Conservation (phyloP, 1,139 yeast species). For the Lodderomyces pseudojiufengensis region DNA sequence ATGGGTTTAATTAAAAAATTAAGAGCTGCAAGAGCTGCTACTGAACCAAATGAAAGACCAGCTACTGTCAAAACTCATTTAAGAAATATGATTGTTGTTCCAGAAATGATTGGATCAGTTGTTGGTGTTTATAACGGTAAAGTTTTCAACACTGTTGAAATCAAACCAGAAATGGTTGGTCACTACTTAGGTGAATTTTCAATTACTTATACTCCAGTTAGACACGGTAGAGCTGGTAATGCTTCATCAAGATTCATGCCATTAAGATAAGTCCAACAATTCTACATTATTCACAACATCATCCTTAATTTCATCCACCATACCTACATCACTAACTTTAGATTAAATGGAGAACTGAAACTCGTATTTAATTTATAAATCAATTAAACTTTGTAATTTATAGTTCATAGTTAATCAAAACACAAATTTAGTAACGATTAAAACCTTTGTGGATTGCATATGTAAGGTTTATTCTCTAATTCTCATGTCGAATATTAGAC, state of each 20-base stretch:
- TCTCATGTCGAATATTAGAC: too few relatives aligned
- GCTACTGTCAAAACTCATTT: conserved; percentile 98
- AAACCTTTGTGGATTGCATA: background rate
- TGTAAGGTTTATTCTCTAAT: too few relatives aligned
- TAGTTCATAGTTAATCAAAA: conserved; percentile 7
- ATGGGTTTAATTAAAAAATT: conserved; percentile 97
- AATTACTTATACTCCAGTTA: conserved; percentile 98
- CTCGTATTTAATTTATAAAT: too few relatives aligned
- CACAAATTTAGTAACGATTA: conserved; percentile 3
- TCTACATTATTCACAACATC: background rate
- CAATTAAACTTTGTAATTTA: conserved; percentile 8
- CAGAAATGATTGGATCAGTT: conserved; percentile 99
- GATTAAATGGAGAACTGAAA: too few relatives aligned
- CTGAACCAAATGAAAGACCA: conserved; percentile 96
- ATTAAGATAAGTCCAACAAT: conserved; percentile 32
- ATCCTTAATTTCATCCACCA: background rate
- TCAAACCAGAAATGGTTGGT: conserved; percentile 99
- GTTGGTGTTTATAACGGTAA: conserved; percentile 99
- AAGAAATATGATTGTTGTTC: conserved; percentile 98
- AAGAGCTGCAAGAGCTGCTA: conserved; percentile 94
- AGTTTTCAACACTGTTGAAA: conserved; percentile 98
- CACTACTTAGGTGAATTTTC: conserved; percentile 99
- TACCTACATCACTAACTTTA: too few relatives aligned
- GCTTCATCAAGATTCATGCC: conserved; percentile 85
- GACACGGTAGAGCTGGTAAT: conserved; percentile 99